phyloP scores from a whole-genome alignment of 169 alveolate genomes.

The Plasmodium vivax region DNA sequence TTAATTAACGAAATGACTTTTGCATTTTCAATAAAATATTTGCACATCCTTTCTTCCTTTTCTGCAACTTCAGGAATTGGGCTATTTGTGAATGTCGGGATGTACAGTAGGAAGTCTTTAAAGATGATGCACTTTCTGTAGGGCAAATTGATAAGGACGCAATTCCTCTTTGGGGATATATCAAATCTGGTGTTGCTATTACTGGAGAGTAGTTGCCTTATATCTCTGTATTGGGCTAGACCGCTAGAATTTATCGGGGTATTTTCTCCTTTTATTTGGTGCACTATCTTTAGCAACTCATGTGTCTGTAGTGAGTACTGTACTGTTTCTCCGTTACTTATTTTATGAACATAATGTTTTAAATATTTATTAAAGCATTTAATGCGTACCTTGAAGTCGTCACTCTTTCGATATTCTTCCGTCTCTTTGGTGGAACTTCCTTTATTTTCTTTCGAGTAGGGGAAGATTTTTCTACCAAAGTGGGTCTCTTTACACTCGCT shows the following conservation, averaged over 20 bases:
- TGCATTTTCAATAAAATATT: conserved; percentile 72
- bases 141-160: conserved; percentile 66
- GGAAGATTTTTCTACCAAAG: conserved; percentile 10
- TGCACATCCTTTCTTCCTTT: conserved; percentile 68
- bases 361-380: conserved; percentile 73
- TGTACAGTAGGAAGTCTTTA: conserved; percentile 59
- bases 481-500: conserved; percentile 25
- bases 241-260: conserved; percentile 73
- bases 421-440: background rate
- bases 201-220: conserved; percentile 66
- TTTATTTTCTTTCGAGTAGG: conserved; percentile 19
- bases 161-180: conserved; percentile 73
- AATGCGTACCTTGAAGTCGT: conserved; percentile 45
- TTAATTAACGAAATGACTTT: conserved; percentile 68
- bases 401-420: conserved; percentile 35
- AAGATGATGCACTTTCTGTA: conserved; percentile 72
- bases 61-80: conserved; percentile 48
- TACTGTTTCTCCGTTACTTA: conserved; percentile 47
- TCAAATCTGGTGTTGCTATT: conserved; percentile 62
- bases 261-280: conserved; percentile 67
- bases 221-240: conserved; percentile 74
- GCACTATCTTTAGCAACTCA: conserved; percentile 69
- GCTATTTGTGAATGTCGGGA: conserved; percentile 63
- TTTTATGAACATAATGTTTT: conserved; percentile 71
- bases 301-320: conserved; percentile 58